Conservation (phyloP, 345 rosid species). For the Moricandia arvensis region DNA sequence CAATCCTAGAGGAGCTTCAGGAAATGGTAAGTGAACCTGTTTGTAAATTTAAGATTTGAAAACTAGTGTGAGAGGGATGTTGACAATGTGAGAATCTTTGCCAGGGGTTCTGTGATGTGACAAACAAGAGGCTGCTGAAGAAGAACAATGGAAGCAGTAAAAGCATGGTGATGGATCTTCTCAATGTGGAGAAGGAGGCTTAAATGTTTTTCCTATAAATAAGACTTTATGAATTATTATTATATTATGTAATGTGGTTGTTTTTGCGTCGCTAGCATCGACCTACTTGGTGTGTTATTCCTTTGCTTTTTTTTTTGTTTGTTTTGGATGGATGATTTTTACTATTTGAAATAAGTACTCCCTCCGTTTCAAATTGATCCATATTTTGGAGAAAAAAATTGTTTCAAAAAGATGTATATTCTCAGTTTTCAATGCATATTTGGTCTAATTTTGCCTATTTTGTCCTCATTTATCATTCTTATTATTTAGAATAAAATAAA, state of each 20-base stretch:
- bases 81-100: neutral
- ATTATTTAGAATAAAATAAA: too few relatives aligned
- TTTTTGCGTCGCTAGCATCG: neutral
- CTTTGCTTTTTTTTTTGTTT: too few relatives aligned
- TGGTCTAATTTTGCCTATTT: too few relatives aligned
- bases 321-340: too few relatives aligned
- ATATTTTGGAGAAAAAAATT: too few relatives aligned
- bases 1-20: slow-evolving; percentile 76
- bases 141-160: slow-evolving; percentile 95
- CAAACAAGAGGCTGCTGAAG: slow-evolving; percentile 80
- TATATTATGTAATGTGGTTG: slow-evolving; percentile 19
- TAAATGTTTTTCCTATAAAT: slow-evolving; percentile 30
- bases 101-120: slow-evolving; percentile 49
- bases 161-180: slow-evolving; percentile 87
- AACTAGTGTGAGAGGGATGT: neutral
- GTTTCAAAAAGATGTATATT: too few relatives aligned
- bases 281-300: neutral
- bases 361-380: too few relatives aligned
- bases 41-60: neutral
- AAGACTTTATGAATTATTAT: neutral
- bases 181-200: slow-evolving; percentile 60
- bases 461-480: too few relatives aligned
- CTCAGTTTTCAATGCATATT: too few relatives aligned
- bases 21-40: slow-evolving; percentile 70
- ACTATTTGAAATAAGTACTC: too few relatives aligned